Percentiles rank a stretch among this genome's conserved stretches.
Evolutionary conservation across 805 yeast genomes (phyloP).

Genomic region (Saccharomycopsis vini): DNA sequence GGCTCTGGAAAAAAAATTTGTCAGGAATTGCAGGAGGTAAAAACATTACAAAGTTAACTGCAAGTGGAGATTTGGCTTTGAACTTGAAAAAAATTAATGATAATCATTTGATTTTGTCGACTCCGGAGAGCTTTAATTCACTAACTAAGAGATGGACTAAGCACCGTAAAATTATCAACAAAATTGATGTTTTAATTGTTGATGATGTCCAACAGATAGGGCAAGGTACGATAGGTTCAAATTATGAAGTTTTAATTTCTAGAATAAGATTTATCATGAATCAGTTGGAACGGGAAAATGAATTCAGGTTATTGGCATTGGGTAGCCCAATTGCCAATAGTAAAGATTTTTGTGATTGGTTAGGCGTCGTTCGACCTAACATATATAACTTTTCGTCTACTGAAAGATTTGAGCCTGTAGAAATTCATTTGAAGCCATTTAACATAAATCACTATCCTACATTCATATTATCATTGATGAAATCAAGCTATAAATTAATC

Average conservation of each 20-base stretch:
- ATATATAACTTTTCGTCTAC: slow-evolving; percentile 64
- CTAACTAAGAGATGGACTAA: slow-evolving; percentile 74
- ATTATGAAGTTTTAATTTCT: slow-evolving; percentile 62
- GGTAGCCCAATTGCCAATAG: slow-evolving; percentile 65
- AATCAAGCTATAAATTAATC: slow-evolving; percentile 39
- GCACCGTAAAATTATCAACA: slow-evolving; percentile 58
- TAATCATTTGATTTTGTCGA: slow-evolving; percentile 62
- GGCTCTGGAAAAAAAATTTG: slow-evolving; percentile 47
- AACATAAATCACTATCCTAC: slow-evolving; percentile 44
- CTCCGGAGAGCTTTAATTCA: slow-evolving; percentile 70
- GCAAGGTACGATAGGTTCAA: slow-evolving; percentile 43
- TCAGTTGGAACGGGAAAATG: slow-evolving; percentile 43
- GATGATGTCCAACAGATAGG: slow-evolving; percentile 71
- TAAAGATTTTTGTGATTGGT: slow-evolving; percentile 77
- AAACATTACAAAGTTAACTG: slow-evolving; percentile 42
- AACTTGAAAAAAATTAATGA: slow-evolving; percentile 50
- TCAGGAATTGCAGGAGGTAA: slow-evolving; percentile 48
- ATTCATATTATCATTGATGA: slow-evolving; percentile 40
- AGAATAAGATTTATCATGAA: slow-evolving; percentile 63
- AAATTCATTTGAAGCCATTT: slow-evolving; percentile 45
- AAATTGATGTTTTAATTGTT: slow-evolving; percentile 57
- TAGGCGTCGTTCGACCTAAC: slow-evolving; percentile 55
- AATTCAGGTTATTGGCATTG: slow-evolving; percentile 57
- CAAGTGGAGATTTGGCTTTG: slow-evolving; percentile 37
- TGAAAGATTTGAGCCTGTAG: slow-evolving; percentile 47